These are phyloP conservation scores for Candida boleticola DNA, from an alignment of 805 yeast species.

Conservation along the genomic window DNA sequence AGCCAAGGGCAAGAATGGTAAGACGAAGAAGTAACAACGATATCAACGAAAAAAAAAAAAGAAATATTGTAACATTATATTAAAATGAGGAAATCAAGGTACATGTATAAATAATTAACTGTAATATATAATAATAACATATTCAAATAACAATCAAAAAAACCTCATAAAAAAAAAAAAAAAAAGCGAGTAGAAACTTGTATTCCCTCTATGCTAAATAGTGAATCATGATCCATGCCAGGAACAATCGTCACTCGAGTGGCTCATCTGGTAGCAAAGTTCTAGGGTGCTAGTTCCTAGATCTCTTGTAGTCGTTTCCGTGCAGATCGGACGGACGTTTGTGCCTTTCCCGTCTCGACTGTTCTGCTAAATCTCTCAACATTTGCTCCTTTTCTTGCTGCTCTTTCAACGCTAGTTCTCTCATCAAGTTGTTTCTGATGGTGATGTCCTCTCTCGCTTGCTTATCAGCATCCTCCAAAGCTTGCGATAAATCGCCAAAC, in stretches of 20 bases:
- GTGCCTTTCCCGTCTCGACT: constrained; percentile 20
- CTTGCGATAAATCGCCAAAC: constrained; percentile 63
- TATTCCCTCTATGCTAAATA: too few relatives aligned
- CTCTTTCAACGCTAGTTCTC: constrained; percentile 21
- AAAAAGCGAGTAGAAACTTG: too few relatives aligned
- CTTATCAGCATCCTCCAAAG: constrained; percentile 55
- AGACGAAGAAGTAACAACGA: not conserved
- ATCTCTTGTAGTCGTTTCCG: constrained; percentile 6
- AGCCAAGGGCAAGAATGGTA: constrained; percentile 9
- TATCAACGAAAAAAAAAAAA: constrained; percentile 15
- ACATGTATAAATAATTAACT: constrained; percentile 7
- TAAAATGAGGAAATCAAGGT: too few relatives aligned
- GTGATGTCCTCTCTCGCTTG: constrained; percentile 27
- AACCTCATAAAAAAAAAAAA: too few relatives aligned
- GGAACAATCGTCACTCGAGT: not conserved
- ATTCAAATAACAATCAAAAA: too few relatives aligned
- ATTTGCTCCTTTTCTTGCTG: constrained; percentile 28
- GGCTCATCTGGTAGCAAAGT: too few relatives aligned
- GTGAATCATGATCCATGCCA: too few relatives aligned
- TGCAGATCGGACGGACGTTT: constrained; percentile 5
- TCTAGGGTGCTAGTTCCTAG: not conserved
- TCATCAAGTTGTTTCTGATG: constrained; percentile 24
- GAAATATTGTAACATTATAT: not conserved
- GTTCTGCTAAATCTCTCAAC: constrained; percentile 27
- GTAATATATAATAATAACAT: constrained; percentile 9